Base-by-base conservation (phyloP, 23 red algal genomes). In the Gracilaria gracilis region DNA sequence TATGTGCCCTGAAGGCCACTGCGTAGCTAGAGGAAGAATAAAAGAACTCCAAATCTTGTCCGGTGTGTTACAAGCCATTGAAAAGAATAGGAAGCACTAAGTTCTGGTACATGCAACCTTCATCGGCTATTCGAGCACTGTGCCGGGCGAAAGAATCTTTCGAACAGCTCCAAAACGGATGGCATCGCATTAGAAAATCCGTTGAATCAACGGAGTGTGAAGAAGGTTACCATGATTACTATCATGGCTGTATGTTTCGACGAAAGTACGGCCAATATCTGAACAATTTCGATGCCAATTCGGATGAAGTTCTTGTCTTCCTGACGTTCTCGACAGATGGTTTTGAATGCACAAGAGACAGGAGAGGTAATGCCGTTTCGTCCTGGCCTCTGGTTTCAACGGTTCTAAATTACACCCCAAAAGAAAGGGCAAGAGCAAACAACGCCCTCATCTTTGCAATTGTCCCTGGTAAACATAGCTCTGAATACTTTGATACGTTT, bases 401-500 rank as follows among this genome's bases (percentile, higher is more conserved):
- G 4, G 54, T 61, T 20, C 48, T 78, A 1, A 78, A 78, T 21
- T 50, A 16, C 17, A 9, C 29, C 24, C 48, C 40, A 47, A 29
- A 44, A 44, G 40, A 78, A 29, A 47, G 73, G 11, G 29, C 48
- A 50, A 37, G 73, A 47, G 73, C 73, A 25, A 54, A 29, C 73
- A 78, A 78, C 39, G 38, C 40, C 38, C 12, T 78, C 1, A 47
- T 78, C 19, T 47, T 54, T 29, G 73, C 7, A 1, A 38, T 78
- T 8, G 12, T 78, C 11, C 73, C 73, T 27, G 73, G 73, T 5
- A 16, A 1, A 29, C 73, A 78, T 54, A 39, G 25, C 38, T 54
- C 73, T 78, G 34, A 47, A 29, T 80, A 80, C 48, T 80, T 80
- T 11, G 76, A 80, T 24, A 80, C 76, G 48, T 80, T 57, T 37